Conservation (phyloP, 306 rosid species). For the Begonia peltatifolia region DNA sequence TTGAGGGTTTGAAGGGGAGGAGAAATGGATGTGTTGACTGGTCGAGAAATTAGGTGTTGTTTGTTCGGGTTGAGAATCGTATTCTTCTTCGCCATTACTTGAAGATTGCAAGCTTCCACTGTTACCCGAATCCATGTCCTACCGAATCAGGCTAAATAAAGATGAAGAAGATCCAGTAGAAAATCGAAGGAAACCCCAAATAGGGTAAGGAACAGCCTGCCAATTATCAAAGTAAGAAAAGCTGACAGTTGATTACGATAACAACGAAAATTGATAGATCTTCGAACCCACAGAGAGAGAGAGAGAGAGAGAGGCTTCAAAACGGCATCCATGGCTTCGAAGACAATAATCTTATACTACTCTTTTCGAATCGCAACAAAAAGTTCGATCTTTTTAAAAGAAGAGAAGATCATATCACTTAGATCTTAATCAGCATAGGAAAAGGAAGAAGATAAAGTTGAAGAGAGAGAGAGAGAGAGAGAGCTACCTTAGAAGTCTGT, state of each 20-base stretch:
- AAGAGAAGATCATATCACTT: no score
- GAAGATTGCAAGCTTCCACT: conserved; percentile 81
- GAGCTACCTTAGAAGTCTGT: neutral
- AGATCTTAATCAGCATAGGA: no score
- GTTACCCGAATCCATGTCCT: conserved; percentile 63
- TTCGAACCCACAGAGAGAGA: neutral
- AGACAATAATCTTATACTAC: no score
- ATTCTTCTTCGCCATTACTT: conserved; percentile 73
- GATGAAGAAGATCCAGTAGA: no score
- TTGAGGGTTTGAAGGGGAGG: conserved; percentile 13
- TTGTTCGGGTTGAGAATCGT: conserved; percentile 37
- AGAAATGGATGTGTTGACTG: conserved; percentile 7
- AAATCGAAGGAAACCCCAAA: no score
- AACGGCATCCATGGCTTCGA: no score
- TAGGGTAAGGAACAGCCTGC: neutral
- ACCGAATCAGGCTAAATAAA: conserved; percentile 19
- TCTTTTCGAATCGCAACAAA: no score
- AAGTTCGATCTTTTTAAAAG: no score
- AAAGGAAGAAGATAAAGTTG: no score
- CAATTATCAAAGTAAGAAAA: neutral
- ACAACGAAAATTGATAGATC: neutral
- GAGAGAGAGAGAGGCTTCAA: conserved; percentile 33
- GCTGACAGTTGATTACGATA: no score
- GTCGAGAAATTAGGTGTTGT: conserved; percentile 21
- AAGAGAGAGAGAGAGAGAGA: no score